These are phyloP conservation scores for Alternaria longipes DNA, from an alignment of 2,329 filamentous ascomycete genomes.

Conservation along the genomic window DNA sequence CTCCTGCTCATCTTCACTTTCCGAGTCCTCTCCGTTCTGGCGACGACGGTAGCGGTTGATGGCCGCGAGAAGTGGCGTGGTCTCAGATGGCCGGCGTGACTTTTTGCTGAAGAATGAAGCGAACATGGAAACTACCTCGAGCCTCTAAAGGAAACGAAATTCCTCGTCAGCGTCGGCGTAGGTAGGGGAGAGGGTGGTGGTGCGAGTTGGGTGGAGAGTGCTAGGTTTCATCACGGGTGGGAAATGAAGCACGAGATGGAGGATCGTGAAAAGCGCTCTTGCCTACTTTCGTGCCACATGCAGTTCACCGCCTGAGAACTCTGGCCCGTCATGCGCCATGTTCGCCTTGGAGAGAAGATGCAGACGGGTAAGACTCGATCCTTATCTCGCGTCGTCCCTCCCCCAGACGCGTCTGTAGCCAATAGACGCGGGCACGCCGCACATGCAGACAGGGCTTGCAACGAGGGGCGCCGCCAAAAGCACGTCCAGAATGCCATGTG, in stretches of 20 bases:
- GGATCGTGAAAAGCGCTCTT: conserved; percentile 21
- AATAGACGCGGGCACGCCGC: conserved; percentile 10
- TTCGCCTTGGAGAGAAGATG: conserved; percentile 15
- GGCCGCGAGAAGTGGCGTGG: conserved; percentile 48
- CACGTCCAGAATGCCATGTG: conserved; percentile 16
- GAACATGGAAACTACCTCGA: conserved; percentile 46
- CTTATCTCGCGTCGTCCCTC: conserved; percentile 15
- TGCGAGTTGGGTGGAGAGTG: conserved; percentile 12
- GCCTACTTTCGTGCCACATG: conserved; percentile 16
- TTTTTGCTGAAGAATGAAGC: conserved; percentile 48
- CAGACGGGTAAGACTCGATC: conserved; percentile 16
- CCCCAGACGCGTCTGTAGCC: conserved; percentile 5
- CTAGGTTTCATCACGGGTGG: conserved; percentile 21
- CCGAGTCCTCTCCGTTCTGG: conserved; percentile 33
- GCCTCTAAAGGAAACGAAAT: conserved; percentile 19
- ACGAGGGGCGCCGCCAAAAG: conserved; percentile 18
- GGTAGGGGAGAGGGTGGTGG: conserved; percentile 12
- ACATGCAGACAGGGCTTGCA: conserved; percentile 17
- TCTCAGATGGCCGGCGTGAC: conserved; percentile 43
- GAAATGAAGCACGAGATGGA: conserved; percentile 18
- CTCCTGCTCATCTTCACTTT: conserved; percentile 32
- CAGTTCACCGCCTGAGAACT: conserved; percentile 17
- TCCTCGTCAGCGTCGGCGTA: conserved; percentile 22
- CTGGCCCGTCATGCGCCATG: conserved; percentile 19
- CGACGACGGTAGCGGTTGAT: conserved; percentile 41